Percentiles rank a stretch among this genome's conserved stretches.
Conservation (phyloP, 192 early-diverging fungal genomes). For the Coemansia sp. region DNA sequence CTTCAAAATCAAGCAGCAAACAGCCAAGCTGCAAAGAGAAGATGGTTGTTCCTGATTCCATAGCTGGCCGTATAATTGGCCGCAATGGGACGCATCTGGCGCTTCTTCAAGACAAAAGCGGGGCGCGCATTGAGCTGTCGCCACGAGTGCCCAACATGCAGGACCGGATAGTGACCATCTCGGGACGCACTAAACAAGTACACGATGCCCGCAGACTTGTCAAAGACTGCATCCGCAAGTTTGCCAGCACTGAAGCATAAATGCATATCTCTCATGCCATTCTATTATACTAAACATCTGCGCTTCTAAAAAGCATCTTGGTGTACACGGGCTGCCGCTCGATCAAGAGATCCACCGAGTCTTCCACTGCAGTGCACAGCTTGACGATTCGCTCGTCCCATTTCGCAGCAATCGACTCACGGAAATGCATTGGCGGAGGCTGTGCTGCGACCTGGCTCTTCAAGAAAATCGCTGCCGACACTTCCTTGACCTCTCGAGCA, state of each 20-base stretch:
- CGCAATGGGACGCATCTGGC: conserved; percentile 34
- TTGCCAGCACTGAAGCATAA: conserved; percentile 18
- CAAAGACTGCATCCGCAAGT: conserved; percentile 21
- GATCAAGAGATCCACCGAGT: conserved; percentile 46
- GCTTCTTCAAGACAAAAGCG: conserved; percentile 21
- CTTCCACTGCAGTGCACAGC: conserved; percentile 48
- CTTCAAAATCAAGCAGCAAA: not conserved
- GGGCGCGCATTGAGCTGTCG: conserved; percentile 36
- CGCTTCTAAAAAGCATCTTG: conserved; percentile 25
- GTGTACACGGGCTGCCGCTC: conserved; percentile 45
- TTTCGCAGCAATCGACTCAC: conserved; percentile 34
- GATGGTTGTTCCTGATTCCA: conserved; percentile 31
- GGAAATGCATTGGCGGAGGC: conserved; percentile 42
- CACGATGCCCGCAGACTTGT: conserved; percentile 26
- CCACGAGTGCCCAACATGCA: conserved; percentile 25
- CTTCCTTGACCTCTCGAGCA: conserved; percentile 49
- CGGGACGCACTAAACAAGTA: conserved; percentile 18
- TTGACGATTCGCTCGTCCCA: conserved; percentile 45
- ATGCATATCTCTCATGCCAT: conserved; percentile 2
- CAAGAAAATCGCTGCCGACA: conserved; percentile 30
- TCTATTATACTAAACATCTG: conserved; percentile 5
- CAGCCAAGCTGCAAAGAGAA: conserved; percentile 18
- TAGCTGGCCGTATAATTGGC: conserved; percentile 46
- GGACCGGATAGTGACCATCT: conserved; percentile 43
- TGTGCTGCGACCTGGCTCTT: conserved; percentile 30